Evolutionary conservation across 495 filamentous ascomycete species (phyloP).

Genomic region (Hypoxylon fuscum): DNA sequence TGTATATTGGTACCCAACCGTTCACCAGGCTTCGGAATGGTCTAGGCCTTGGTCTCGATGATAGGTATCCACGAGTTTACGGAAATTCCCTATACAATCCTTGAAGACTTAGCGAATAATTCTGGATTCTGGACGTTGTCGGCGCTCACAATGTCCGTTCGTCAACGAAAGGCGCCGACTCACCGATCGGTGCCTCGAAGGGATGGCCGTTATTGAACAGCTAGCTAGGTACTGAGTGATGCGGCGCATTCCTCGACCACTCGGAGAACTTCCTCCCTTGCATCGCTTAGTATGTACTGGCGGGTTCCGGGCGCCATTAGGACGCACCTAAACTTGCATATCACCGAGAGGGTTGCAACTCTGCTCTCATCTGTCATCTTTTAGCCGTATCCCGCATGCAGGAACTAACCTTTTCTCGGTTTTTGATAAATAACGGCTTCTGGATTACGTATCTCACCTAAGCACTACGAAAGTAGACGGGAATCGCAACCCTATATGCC

Average conservation of each 20-base stretch:
- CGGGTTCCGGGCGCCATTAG: constrained; percentile 5
- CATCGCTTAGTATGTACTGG: constrained; percentile 8
- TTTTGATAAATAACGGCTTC: background rate
- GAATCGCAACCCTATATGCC: constrained; percentile 17
- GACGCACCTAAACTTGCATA: constrained; percentile 9
- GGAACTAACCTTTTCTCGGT: background rate
- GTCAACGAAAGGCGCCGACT: constrained; percentile 24
- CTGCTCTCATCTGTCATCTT: constrained; percentile 1
- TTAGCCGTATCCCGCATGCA: constrained; percentile 5
- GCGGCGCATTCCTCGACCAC: constrained; percentile 6
- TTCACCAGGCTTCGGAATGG: too few relatives aligned
- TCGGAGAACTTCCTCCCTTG: constrained; percentile 14
- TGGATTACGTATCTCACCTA: constrained; percentile 16
- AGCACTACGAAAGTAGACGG: constrained; percentile 17
- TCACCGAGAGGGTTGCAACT: constrained; percentile 5
- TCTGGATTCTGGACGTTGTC: constrained; percentile 2
- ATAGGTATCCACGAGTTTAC: background rate
- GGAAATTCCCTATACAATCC: background rate
- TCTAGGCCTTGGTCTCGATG: too few relatives aligned
- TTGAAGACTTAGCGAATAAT: background rate
- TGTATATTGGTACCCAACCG: too few relatives aligned
- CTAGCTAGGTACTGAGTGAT: background rate
- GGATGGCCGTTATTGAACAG: background rate
- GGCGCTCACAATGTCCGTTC: constrained; percentile 25
- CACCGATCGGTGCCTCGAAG: constrained; percentile 22